A percentile compares a stretch with the other conserved stretches of the same genome.
Conservation (phyloP, 2,329 filamentous ascomycete species). For the Paecilomyces variotii region DNA sequence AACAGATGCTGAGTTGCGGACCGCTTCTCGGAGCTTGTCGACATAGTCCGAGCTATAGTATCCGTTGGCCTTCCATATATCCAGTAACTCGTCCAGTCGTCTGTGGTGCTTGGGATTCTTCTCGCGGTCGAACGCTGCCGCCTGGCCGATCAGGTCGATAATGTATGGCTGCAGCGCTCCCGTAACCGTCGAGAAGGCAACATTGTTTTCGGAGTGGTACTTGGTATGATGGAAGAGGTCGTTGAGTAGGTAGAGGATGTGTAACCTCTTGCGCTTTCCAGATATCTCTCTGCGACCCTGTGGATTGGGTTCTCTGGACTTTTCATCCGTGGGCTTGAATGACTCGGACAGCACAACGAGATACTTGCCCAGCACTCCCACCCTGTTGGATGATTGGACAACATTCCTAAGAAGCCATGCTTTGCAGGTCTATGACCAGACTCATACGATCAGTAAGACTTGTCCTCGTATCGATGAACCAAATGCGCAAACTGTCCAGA, state of each 20-base stretch:
- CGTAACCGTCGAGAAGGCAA: slow-evolving; percentile 44
- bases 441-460: slow-evolving; percentile 28
- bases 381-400: slow-evolving; percentile 57
- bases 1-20: slow-evolving; percentile 37
- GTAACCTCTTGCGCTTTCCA: slow-evolving; percentile 60
- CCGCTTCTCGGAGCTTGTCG: slow-evolving; percentile 51
- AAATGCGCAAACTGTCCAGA: slow-evolving; percentile 50
- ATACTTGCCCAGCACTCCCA: slow-evolving; percentile 65
- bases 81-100: slow-evolving; percentile 58
- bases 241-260: slow-evolving; percentile 70
- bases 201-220: slow-evolving; percentile 38
- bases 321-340: slow-evolving; percentile 29
- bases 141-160: slow-evolving; percentile 53
- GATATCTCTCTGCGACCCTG: slow-evolving; percentile 38
- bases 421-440: slow-evolving; percentile 66
- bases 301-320: slow-evolving; percentile 1
- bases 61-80: slow-evolving; percentile 60
- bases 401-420: slow-evolving; percentile 71
- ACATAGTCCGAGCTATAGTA: slow-evolving; percentile 53
- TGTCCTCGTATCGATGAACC: slow-evolving; percentile 9
- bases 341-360: slow-evolving; percentile 61
- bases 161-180: slow-evolving; percentile 52
- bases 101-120: slow-evolving; percentile 57
- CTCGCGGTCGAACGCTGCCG: slow-evolving; percentile 45
- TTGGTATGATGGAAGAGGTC: slow-evolving; percentile 67